Base-by-base conservation (phyloP, 805 yeast genomes). In the Candida nonsorbophila region DNA sequence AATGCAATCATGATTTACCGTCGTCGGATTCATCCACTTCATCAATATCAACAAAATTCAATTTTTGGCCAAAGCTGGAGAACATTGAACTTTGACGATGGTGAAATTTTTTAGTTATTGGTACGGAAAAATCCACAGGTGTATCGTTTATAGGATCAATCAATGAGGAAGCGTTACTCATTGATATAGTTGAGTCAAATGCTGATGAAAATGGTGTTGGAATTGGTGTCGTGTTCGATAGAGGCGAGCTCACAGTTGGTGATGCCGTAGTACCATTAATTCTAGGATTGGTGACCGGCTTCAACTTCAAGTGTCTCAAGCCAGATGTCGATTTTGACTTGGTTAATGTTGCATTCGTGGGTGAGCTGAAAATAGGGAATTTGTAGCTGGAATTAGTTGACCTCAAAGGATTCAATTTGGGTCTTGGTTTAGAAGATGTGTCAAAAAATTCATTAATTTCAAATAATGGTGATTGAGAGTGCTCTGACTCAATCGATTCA, bases 101-200 rank as follows among this genome's bases (percentile, higher is more conserved):
- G n/a, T n/a, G n/a, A n/a, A n/a, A n/a, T n/a, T 13, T 10, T 23
- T 23, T 24, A 12, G 34, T 33, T 16, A 28, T 36, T 7, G 60
- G 55, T 14, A 55, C 49, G 1, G 53, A 37, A 29, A 59, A 58
- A 32, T 61, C 67, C 11, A 56, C 62, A 5, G 67, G 66, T 2
- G 59, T 40, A 31, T 60, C 67, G 33, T 59, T 59, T 31, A 59
- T 61, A 10, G 63, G 60, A 34, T 61, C 67, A 23, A 58, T 47
- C 21, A 51, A 37, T 7, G 51, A 39, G 9, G n/a, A 19, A 25
- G 11, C 30, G 21, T 19, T 15, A 17, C 29, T 27, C 6, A 35
- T 28, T 2, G 37, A 29, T 14, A 14, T 19, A 22, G 24, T 22
- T 4, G 34, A 30, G 27, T 40, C 37, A 18, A 48, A 42, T 2